Percentiles rank a stretch among this genome's conserved stretches.
Conservation (phyloP, 176 grass and related monocot species). For the Oryza nivara region DNA sequence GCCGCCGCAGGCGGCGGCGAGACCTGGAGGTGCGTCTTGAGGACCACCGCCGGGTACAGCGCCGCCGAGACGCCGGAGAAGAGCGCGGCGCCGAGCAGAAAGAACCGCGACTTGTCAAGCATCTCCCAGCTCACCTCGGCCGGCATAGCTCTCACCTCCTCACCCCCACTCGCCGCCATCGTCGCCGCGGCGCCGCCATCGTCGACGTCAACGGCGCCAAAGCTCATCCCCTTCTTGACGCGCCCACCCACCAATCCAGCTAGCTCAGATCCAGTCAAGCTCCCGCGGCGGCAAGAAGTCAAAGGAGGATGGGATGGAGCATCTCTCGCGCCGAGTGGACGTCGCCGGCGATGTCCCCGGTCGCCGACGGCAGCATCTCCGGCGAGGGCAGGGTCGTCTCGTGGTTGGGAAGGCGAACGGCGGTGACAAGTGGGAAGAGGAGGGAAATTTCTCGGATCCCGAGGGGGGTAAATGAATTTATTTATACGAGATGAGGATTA, state of each 20-base stretch:
- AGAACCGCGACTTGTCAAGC: slow-evolving; percentile 72
- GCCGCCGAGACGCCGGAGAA: slow-evolving; percentile 68
- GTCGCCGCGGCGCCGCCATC: slow-evolving; percentile 1
- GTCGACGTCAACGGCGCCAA: slow-evolving; percentile 37
- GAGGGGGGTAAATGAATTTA: slow-evolving; percentile 3
- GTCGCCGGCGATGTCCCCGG: neutral
- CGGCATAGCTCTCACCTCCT: slow-evolving; percentile 34
- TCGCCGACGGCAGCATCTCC: slow-evolving; percentile 39
- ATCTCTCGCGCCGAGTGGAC: slow-evolving; percentile 42
- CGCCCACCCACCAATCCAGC: neutral
- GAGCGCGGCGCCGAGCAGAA: slow-evolving; percentile 57
- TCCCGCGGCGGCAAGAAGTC: neutral
- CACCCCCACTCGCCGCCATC: neutral
- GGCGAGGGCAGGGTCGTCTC: slow-evolving; percentile 4
- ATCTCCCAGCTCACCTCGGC: slow-evolving; percentile 84
- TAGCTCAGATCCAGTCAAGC: neutral
- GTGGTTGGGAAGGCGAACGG: neutral
- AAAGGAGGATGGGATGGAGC: slow-evolving; percentile 34
- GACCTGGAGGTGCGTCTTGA: slow-evolving; percentile 62
- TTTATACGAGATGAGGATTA: slow-evolving; percentile 27
- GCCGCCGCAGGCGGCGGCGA: slow-evolving; percentile 24
- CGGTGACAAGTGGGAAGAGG: neutral
- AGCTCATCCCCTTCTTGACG: slow-evolving; percentile 51
- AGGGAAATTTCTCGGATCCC: neutral
- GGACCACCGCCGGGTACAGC: slow-evolving; percentile 63